Conservation (phyloP, 139 green algal genomes). For the Astrephomene gubernaculifera region DNA sequence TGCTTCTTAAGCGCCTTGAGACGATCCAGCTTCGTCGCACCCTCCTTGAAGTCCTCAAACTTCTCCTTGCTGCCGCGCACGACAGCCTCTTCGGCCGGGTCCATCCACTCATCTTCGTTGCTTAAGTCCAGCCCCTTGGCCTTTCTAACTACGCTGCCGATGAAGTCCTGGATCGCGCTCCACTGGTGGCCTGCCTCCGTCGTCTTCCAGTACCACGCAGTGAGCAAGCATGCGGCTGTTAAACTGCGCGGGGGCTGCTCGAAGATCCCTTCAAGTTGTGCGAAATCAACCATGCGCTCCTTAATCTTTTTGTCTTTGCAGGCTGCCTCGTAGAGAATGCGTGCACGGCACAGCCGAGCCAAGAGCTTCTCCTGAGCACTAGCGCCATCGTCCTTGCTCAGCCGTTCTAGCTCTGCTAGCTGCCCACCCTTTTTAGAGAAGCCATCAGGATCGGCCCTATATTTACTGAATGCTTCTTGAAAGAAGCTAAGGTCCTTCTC, state of each 20-base stretch:
- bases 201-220: not conserved
- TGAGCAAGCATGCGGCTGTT: not conserved
- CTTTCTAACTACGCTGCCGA: not conserved
- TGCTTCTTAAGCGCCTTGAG: not conserved
- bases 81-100: constrained; percentile 8
- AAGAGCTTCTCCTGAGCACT: not conserved
- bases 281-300: not conserved
- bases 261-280: not conserved
- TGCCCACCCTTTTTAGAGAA: not conserved
- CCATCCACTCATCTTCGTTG: not conserved
- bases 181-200: not conserved
- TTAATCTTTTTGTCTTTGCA: not conserved
- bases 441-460: not conserved
- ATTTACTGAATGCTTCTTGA: not conserved
- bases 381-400: not conserved
- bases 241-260: not conserved
- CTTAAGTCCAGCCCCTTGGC: not conserved
- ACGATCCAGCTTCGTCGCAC: not conserved
- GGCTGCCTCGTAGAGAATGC: not conserved
- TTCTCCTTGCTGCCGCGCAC: not conserved
- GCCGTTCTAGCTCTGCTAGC: not conserved
- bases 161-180: not conserved
- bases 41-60: constrained; percentile 5
- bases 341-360: not conserved
- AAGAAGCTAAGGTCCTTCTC: constrained; percentile 11